A percentile compares a stretch with the other conserved stretches of the same genome.
Evolutionary conservation across 1,284 basidiomycete genomes (phyloP).

Genomic region (Irpex lacteus): DNA sequence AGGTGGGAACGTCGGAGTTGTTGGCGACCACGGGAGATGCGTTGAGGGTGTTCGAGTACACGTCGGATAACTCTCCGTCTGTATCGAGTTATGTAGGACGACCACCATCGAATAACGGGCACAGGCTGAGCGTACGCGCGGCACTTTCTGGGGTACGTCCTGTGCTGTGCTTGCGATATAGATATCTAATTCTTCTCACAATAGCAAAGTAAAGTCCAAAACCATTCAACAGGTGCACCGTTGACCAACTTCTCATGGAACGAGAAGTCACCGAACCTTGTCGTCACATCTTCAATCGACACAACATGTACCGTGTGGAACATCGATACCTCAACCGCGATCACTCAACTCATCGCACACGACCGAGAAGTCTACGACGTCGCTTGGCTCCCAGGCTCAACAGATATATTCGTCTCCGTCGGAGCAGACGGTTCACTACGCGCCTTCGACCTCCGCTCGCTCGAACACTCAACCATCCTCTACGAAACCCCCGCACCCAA

Average conservation of each 20-base stretch:
- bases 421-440: constrained; percentile 96
- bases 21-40: constrained; percentile 91
- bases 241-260: constrained; percentile 97
- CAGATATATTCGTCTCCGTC: constrained; percentile 97
- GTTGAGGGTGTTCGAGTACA: constrained; percentile 85
- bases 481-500: constrained; percentile 91
- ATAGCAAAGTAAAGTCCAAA: constrained; percentile 86
- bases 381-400: constrained; percentile 97
- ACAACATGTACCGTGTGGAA: constrained; percentile 98
- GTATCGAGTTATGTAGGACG: constrained; percentile 72
- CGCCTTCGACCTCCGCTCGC: constrained; percentile 92
- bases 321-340: constrained; percentile 91
- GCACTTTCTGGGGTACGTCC: constrained; percentile 78
- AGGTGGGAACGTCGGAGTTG: constrained; percentile 64
- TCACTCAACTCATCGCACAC: constrained; percentile 97
- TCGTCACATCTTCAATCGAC: constrained; percentile 96
- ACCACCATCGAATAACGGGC: constrained; percentile 37
- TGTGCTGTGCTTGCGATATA: background rate
- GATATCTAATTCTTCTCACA: constrained; percentile 1
- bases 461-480: constrained; percentile 98
- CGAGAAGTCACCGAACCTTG: constrained; percentile 79
- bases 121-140: constrained; percentile 62
- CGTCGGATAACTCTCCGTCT: constrained; percentile 53
- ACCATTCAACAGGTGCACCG: constrained; percentile 80
- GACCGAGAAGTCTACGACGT: constrained; percentile 98